Conservation (phyloP, 108 stramenopile genomes). For the Bacterosira constricta region DNA sequence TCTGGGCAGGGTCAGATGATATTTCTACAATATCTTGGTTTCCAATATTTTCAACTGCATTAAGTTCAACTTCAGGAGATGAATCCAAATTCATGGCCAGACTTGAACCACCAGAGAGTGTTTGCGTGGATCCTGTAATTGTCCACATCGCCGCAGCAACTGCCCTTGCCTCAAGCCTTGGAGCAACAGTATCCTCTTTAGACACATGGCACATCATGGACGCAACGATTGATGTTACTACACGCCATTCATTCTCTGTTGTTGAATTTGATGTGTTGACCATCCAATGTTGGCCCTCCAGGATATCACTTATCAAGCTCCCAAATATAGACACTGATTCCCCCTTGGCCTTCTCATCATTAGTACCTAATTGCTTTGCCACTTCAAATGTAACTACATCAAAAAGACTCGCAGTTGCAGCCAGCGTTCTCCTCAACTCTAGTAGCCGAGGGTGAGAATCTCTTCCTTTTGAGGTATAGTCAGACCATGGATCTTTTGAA, state of each 20-base stretch:
- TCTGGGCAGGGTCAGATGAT: constrained; percentile 3
- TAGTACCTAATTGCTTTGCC: constrained; percentile 43
- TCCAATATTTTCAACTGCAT: constrained; percentile 24
- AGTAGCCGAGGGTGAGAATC: constrained; percentile 75
- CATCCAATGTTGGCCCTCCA: constrained; percentile 75
- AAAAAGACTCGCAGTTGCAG: constrained; percentile 70
- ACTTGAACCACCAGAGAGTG: neutral
- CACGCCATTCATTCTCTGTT: constrained; percentile 63
- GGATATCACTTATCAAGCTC: constrained; percentile 62
- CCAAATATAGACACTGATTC: constrained; percentile 55
- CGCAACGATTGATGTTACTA: constrained; percentile 71
- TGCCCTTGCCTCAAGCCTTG: constrained; percentile 81
- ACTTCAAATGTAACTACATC: constrained; percentile 57
- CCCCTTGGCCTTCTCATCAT: constrained; percentile 33
- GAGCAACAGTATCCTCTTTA: constrained; percentile 73
- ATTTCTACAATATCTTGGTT: constrained; percentile 32
- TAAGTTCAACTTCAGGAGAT: constrained; percentile 65
- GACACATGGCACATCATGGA: constrained; percentile 82
- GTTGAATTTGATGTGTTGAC: constrained; percentile 15
- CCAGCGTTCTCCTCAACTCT: constrained; percentile 75
- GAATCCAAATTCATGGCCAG: constrained; percentile 38
- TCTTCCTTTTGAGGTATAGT: constrained; percentile 48
- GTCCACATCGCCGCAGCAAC: constrained; percentile 87
- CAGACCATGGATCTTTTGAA: constrained; percentile 75
- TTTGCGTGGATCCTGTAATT: constrained; percentile 59